phyloP scores from a whole-genome alignment of 2,329 filamentous ascomycete species.

The Trichoderma cornu-damae region DNA sequence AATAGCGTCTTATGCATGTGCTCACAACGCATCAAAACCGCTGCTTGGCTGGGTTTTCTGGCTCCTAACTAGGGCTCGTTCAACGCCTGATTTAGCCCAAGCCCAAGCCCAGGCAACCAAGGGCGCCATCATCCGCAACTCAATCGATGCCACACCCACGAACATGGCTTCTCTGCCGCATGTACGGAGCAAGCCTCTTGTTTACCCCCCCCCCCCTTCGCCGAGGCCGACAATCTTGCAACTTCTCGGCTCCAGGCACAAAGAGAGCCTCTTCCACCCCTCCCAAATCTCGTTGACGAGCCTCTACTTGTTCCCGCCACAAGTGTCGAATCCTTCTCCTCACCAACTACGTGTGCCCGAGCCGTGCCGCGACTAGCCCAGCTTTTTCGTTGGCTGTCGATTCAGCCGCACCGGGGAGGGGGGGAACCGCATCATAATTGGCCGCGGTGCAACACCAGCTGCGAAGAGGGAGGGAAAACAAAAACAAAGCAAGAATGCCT shows the following conservation, averaged over 20 bases:
- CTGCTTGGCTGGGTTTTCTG: neutral
- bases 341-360: neutral
- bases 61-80: neutral
- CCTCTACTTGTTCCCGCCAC: no score
- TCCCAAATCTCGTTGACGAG: neutral
- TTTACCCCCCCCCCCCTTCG: neutral
- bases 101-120: no score
- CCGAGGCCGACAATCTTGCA: no score
- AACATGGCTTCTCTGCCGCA: neutral
- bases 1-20: constrained; percentile 17
- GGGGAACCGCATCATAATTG: constrained; percentile 1
- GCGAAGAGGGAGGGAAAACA: neutral
- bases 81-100: constrained; percentile 14
- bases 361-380: constrained; percentile 7
- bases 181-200: neutral
- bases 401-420: constrained; percentile 15
- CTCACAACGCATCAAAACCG: constrained; percentile 14
- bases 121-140: constrained; percentile 8
- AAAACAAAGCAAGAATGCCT: neutral
- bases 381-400: constrained; percentile 1
- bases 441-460: neutral
- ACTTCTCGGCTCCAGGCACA: no score
- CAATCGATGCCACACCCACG: constrained; percentile 10
- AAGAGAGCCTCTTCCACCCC: neutral
- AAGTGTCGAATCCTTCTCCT: neutral